Evolutionary conservation across 176 grass and related monocot genomes (phyloP), one percentile per base, ranked within the genome.

Genomic region (Melocanna baccifera): DNA sequence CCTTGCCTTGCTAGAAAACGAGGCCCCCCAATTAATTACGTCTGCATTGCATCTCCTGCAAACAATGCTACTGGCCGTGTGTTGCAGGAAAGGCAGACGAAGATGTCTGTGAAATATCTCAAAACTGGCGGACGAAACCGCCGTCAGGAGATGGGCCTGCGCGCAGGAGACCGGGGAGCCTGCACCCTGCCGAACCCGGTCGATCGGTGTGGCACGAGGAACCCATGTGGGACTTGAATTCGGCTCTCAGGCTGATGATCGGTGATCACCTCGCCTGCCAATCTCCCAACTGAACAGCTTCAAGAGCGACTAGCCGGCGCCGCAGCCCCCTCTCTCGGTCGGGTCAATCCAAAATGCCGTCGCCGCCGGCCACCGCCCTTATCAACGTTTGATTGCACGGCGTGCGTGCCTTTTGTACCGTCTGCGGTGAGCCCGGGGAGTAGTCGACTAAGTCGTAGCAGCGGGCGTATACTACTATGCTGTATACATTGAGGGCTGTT

Each of bases 231-330:
- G 23, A 50, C 47, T 73, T 51, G 15, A 73, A 50, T 50, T 50
- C 15, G 2, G 26, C 26, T 26, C 25, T 16, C 25, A 3, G 36
- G 39, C 43, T 23, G 37, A 14, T 46, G n/a, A 12, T 14, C 42
- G 14, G 26, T 48, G 76, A 7, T 3, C 3, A 2, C 80, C 66
- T 65, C 75, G 84, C 68, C 87, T 51, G 81, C 81, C 81, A 40
- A 39, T 13, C 68, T 30, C 76, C 87, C 87, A 89, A 77, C 81
- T 26, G 58, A 80, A 29, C 58, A 12, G 4, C 28, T 5, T 7
- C 20, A 32, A 37, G 62, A 67, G 26, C 28, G 26, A 15, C 29
- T 12, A 13, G 50, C 40, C 68, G 51, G n/a, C 48, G 53, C 40
- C 67, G 37, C 16, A 41, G 36, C 48, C 5, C 32, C 37, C 10